Evolutionary conservation across 495 filamentous ascomycete genomes (phyloP).

Genomic region (Lasiosphaeria hispida): DNA sequence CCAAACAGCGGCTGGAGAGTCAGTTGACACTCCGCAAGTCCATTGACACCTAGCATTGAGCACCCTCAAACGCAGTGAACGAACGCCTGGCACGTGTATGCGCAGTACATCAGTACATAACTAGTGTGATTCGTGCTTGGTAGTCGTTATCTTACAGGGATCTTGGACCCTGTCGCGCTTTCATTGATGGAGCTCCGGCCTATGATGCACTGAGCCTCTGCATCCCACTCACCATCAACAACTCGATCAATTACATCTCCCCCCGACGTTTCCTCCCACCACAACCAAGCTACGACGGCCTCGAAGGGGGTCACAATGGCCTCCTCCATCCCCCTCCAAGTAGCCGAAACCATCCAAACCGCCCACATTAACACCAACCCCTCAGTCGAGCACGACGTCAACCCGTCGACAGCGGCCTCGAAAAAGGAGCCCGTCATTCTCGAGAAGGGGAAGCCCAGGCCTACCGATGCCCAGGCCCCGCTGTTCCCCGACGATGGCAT

Average conservation of each 20-base stretch:
- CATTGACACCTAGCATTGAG: too few relatives aligned
- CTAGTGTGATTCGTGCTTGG: too few relatives aligned
- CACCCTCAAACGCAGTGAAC: too few relatives aligned
- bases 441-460: conserved; percentile 10
- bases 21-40: too few relatives aligned
- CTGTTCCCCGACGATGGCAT: conserved; percentile 26
- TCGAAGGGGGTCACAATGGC: conserved; percentile 26
- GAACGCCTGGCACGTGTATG: too few relatives aligned
- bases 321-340: conserved; percentile 52
- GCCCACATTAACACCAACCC: conserved; percentile 70
- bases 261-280: neutral
- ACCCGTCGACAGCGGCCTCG: conserved; percentile 71
- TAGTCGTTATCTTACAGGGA: neutral
- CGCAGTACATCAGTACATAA: too few relatives aligned
- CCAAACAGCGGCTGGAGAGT: neutral
- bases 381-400: conserved; percentile 70
- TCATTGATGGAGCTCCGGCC: neutral
- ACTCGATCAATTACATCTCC: neutral
- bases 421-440: conserved; percentile 47
- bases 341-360: conserved; percentile 75
- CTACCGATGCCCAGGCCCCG: conserved; percentile 28
- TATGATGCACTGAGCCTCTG: conserved; percentile 15
- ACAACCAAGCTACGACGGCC: neutral
- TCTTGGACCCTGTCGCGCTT: neutral
- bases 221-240: neutral